Evolutionary conservation across 2,329 filamentous ascomycete species (phyloP).

Genomic region (Onygenales sp.): DNA sequence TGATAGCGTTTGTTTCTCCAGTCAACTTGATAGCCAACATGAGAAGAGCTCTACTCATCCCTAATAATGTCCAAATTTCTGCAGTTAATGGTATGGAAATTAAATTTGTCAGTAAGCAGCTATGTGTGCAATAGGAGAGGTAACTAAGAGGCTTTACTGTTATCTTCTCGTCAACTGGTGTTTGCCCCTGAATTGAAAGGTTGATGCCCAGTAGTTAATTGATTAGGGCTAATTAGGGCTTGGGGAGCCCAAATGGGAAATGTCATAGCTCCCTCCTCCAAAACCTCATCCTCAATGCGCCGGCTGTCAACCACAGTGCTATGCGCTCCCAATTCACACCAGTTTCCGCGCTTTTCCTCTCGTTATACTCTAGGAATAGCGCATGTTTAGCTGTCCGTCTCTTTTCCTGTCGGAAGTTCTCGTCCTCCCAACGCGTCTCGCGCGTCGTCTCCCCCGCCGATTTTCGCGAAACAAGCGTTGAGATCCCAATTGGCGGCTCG

Average conservation of each 20-base stretch:
- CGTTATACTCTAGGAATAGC: not conserved
- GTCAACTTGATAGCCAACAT: not conserved
- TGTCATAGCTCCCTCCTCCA: not conserved
- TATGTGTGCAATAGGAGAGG: too few relatives aligned
- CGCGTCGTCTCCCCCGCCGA: not conserved
- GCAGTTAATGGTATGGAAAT: too few relatives aligned
- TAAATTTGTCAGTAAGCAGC: too few relatives aligned
- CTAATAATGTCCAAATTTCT: not conserved
- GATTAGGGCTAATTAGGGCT: too few relatives aligned
- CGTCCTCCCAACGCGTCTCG: conserved; percentile 8
- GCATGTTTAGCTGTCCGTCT: not conserved
- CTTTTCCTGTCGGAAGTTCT: conserved; percentile 4
- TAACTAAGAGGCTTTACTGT: too few relatives aligned
- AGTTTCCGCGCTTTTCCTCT: not conserved
- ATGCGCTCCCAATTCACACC: conserved; percentile 15
- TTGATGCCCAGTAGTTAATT: too few relatives aligned
- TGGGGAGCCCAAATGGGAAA: too few relatives aligned
- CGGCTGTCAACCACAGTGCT: conserved; percentile 10
- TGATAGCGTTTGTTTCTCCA: not conserved
- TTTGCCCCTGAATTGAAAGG: too few relatives aligned
- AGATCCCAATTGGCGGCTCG: conserved; percentile 20
- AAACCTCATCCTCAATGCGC: not conserved
- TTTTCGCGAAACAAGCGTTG: conserved; percentile 16
- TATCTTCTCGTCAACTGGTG: too few relatives aligned
- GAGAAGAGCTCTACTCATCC: not conserved